Percentiles rank a stretch among this genome's conserved stretches.
These are phyloP conservation scores for Kluyveromyces lactis DNA, from an alignment of 805 yeast genomes.

Conservation along the genomic window DNA sequence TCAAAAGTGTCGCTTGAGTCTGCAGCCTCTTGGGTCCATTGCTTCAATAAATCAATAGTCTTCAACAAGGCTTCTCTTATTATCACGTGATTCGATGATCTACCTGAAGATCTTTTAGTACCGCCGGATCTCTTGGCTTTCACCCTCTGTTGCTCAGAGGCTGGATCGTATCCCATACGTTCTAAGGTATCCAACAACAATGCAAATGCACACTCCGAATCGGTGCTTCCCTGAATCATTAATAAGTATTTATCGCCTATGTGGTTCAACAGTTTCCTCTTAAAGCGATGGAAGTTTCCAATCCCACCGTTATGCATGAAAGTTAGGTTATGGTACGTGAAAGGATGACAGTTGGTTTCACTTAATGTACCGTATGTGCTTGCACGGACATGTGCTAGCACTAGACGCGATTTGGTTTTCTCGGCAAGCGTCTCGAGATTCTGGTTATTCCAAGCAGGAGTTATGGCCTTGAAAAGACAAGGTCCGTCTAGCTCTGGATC, in stretches of 20 bases:
- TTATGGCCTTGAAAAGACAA: slow-evolving; percentile 88
- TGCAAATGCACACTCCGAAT: slow-evolving; percentile 93
- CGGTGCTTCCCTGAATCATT: slow-evolving; percentile 86
- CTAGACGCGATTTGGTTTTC: slow-evolving; percentile 74
- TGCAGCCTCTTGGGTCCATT: slow-evolving; percentile 65
- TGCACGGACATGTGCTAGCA: slow-evolving; percentile 95
- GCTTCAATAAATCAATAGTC: slow-evolving; percentile 67
- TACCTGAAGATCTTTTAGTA: not conserved
- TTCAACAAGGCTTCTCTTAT: slow-evolving; percentile 61
- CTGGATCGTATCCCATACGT: slow-evolving; percentile 70
- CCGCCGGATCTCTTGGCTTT: not conserved
- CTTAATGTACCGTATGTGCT: slow-evolving; percentile 90
- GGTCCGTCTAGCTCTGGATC: slow-evolving; percentile 63
- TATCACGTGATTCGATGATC: slow-evolving; percentile 43
- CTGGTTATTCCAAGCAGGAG: slow-evolving; percentile 97
- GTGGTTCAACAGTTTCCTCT: slow-evolving; percentile 62
- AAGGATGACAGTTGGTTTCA: slow-evolving; percentile 97
- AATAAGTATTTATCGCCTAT: slow-evolving; percentile 74
- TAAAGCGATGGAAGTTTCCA: slow-evolving; percentile 62
- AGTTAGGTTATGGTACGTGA: slow-evolving; percentile 76
- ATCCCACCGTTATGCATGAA: slow-evolving; percentile 98
- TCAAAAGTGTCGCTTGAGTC: slow-evolving; percentile 34
- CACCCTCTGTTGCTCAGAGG: slow-evolving; percentile 25
- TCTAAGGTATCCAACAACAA: slow-evolving; percentile 69
- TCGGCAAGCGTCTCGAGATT: slow-evolving; percentile 79